phyloP scores from a whole-genome alignment of 768 basidiomycete species.

The Calocybe gangraenosa region DNA sequence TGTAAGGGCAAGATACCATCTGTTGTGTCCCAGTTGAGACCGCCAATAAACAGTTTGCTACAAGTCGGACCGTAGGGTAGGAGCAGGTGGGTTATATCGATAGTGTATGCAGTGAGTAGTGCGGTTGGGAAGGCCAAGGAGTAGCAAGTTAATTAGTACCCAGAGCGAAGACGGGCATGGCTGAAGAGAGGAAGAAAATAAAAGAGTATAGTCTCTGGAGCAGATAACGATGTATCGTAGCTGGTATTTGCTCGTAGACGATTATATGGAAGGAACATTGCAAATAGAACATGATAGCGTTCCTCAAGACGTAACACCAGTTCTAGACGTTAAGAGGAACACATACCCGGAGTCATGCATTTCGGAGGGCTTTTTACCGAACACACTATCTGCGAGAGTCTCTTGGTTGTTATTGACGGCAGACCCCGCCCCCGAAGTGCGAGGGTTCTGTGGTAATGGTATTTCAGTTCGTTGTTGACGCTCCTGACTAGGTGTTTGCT shows the following conservation, averaged over 20 bases:
- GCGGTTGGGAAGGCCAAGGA: slow-evolving; percentile 19
- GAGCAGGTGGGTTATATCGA: slow-evolving; percentile 20
- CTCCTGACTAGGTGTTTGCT: slow-evolving; percentile 64
- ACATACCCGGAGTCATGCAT: slow-evolving; percentile 85
- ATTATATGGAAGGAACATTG: slow-evolving; percentile 13
- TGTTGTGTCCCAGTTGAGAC: slow-evolving; percentile 88
- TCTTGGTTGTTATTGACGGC: slow-evolving; percentile 29
- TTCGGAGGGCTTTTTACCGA: slow-evolving; percentile 62
- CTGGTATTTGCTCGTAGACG: slow-evolving; percentile 21
- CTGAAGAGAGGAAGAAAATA: slow-evolving; percentile 14
- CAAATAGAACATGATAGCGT: slow-evolving; percentile 14
- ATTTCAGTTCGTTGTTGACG: slow-evolving; percentile 40
- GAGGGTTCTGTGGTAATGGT: slow-evolving; percentile 22
- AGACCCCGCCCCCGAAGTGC: slow-evolving; percentile 17
- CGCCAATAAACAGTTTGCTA: slow-evolving; percentile 92
- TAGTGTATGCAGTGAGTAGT: slow-evolving; percentile 23
- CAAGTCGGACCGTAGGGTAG: slow-evolving; percentile 21
- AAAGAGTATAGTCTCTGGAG: slow-evolving; percentile 18
- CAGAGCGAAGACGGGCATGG: slow-evolving; percentile 15
- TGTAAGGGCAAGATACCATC: slow-evolving; percentile 60
- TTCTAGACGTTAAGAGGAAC: slow-evolving; percentile 12
- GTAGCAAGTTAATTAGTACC: slow-evolving; percentile 22
- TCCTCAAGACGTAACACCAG: slow-evolving; percentile 3
- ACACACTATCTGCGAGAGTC: slow-evolving; percentile 33
- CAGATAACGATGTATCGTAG: slow-evolving; percentile 30